Evolutionary conservation across 768 basidiomycete genomes (phyloP).

Genomic region (Russula griseocarnosa): DNA sequence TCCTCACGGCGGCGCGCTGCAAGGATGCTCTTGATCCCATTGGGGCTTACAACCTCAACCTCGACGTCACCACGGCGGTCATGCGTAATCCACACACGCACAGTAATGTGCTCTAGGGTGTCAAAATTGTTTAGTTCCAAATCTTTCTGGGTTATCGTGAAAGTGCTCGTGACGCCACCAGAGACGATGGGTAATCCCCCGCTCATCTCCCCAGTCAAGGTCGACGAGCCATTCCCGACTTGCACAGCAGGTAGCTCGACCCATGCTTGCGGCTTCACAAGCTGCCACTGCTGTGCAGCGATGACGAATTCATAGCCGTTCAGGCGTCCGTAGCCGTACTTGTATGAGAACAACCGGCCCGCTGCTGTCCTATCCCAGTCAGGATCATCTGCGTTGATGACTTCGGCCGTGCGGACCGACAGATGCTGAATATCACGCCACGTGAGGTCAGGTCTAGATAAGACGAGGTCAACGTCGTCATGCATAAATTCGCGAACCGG

Average conservation of each 20-base stretch:
- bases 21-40: constrained; percentile 79
- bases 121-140: constrained; percentile 77
- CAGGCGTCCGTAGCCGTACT: constrained; percentile 91
- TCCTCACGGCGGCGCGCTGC: constrained; percentile 70
- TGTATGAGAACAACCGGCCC: constrained; percentile 75
- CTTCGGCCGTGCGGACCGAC: constrained; percentile 67
- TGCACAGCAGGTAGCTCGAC: constrained; percentile 70
- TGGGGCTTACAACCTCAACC: constrained; percentile 82
- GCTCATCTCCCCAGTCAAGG: constrained; percentile 46
- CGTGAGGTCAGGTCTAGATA: constrained; percentile 77
- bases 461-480: constrained; percentile 16
- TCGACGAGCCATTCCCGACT: constrained; percentile 57
- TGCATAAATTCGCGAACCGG: not conserved
- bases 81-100: constrained; percentile 92
- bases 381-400: constrained; percentile 83
- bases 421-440: constrained; percentile 97
- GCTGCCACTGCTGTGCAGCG: constrained; percentile 74
- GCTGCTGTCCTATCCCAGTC: constrained; percentile 86
- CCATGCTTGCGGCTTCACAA: constrained; percentile 95
- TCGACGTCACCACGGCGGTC: constrained; percentile 85
- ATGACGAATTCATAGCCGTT: constrained; percentile 80
- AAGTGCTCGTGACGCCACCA: constrained; percentile 60
- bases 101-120: constrained; percentile 84
- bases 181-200: constrained; percentile 64
- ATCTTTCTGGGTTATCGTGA: constrained; percentile 63